These are phyloP conservation scores for Borealophlyctis nickersoniae DNA, from an alignment of 192 early-diverging fungal genomes.

Conservation along the genomic window DNA sequence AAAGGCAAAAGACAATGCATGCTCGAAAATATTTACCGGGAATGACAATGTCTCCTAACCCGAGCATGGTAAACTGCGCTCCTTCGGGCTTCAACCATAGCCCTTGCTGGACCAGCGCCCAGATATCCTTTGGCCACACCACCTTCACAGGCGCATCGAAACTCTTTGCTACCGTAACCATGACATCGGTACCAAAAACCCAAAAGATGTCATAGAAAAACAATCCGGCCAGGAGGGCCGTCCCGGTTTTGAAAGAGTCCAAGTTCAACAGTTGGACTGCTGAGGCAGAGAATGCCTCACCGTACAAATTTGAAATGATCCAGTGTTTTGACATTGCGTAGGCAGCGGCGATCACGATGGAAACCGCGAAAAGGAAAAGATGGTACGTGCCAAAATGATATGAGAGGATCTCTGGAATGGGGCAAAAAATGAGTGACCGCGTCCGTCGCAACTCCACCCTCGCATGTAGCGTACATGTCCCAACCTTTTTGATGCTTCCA, in stretches of 20 bases:
- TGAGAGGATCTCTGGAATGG: slow-evolving; percentile 31
- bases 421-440: not conserved
- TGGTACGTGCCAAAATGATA: slow-evolving; percentile 61
- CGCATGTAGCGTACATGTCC: too few species aligned
- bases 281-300: slow-evolving; percentile 80
- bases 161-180: slow-evolving; percentile 95
- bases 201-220: slow-evolving; percentile 98
- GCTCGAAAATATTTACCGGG: too few species aligned
- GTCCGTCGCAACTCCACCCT: not conserved
- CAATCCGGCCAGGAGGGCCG: slow-evolving; percentile 83
- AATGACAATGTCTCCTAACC: slow-evolving; percentile 95
- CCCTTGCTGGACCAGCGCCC: slow-evolving; percentile 30
- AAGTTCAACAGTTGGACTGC: slow-evolving; percentile 83
- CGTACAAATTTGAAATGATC: slow-evolving; percentile 86
- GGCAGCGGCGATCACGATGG: slow-evolving; percentile 60
- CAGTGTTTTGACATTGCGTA: slow-evolving; percentile 90
- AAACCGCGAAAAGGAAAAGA: slow-evolving; percentile 51
- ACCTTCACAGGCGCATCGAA: slow-evolving; percentile 98
- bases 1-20: too few species aligned
- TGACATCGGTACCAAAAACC: slow-evolving; percentile 98
- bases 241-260: slow-evolving; percentile 96
- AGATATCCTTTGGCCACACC: slow-evolving; percentile 75
- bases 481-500: slow-evolving; percentile 65
- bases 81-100: slow-evolving; percentile 43
- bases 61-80: slow-evolving; percentile 82